Base-by-base conservation (phyloP, 768 basidiomycete genomes). In the Boletellus ananas region DNA sequence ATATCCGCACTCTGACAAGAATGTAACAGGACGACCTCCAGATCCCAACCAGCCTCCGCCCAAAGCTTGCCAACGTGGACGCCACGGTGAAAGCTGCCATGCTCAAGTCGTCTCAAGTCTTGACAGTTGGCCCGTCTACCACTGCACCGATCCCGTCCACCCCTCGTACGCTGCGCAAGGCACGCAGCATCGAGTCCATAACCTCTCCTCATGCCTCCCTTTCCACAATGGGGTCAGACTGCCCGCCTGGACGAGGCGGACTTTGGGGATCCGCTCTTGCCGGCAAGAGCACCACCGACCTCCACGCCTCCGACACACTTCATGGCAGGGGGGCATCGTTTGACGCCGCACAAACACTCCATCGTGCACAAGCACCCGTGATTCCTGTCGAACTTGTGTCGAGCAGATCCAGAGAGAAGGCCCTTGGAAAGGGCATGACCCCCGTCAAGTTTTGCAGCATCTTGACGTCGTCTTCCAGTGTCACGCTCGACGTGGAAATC, bases 21-120 rank as follows among this genome's bases (percentile, higher is more conserved):
- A 11, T 46, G 47, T 7, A 36, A 50, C 50, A 94, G 91, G 89
- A 94, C 65, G 90, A 92, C 51, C 81, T 94, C 45, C 91, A 94
- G 70, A 91, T 94, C 18, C 92, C 92, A 4, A 70, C 79, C 7
- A 81, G 80, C 3, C 72, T 93, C 20, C 79, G 92, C 8, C 85
- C 84, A 1, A 90, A 91, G 68, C 79, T 94, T 16, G 74, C 75
- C 42, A 82, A 81, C 14, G 90, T 95, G 80, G 90, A 94, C 49
- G 71, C 84, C 0, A 82, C 85, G 1, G 87, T 95, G 43, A 95
- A 95, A 64, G 90, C 88, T 5, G 89, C 88, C 12, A 94, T 95
- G 89, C 73, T 95, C 49, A 91, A 89, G 63, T 90, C 90, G 0
- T 91, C 90, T 1, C 82, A 85, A 27, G 78, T 79, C 23, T 72